Evolutionary conservation across 495 filamentous ascomycete genomes (phyloP).

Genomic region (Ramalina intermedia): DNA sequence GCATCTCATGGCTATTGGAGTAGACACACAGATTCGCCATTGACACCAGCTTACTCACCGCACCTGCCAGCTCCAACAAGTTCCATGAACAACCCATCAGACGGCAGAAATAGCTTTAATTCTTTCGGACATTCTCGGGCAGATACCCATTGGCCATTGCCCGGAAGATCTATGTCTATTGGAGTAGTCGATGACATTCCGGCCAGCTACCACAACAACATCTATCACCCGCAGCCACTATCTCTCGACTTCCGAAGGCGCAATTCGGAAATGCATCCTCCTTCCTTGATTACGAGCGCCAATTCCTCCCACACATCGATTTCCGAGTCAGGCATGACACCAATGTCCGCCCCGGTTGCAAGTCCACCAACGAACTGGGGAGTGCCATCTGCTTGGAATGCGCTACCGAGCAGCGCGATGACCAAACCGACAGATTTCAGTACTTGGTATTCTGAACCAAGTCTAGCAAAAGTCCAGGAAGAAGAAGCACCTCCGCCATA

Average conservation of each 20-base stretch:
- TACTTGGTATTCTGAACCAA: slow-evolving; percentile 14
- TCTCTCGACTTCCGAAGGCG: slow-evolving; percentile 10
- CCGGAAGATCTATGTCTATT: slow-evolving; percentile 14
- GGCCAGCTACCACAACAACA: slow-evolving; percentile 8
- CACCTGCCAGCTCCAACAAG: slow-evolving; percentile 12
- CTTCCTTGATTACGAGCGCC: slow-evolving; percentile 14
- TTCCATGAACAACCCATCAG: slow-evolving; percentile 8
- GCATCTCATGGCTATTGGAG: slow-evolving; percentile 13
- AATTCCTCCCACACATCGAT: slow-evolving; percentile 14
- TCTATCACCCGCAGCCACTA: slow-evolving; percentile 5
- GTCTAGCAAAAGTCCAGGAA: slow-evolving; percentile 16
- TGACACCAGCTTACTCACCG: slow-evolving; percentile 14
- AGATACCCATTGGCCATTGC: slow-evolving; percentile 10
- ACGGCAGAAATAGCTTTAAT: slow-evolving; percentile 10
- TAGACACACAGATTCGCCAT: slow-evolving; percentile 12
- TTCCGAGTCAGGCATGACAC: slow-evolving; percentile 10
- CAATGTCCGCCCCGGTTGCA: slow-evolving; percentile 10
- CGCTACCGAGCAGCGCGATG: slow-evolving; percentile 11
- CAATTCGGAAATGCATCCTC: slow-evolving; percentile 15
- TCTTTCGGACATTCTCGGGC: slow-evolving; percentile 11
- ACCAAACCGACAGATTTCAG: slow-evolving; percentile 15
- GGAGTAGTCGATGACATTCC: slow-evolving; percentile 13
- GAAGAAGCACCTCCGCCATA: slow-evolving; percentile 14
- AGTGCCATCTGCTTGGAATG: slow-evolving; percentile 4
- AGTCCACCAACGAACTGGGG: slow-evolving; percentile 12